A percentile compares a stretch with the other conserved stretches of the same genome.
phyloP scores from a whole-genome alignment of 169 alveolate genomes.

The Cryptosporidium viatorum region DNA sequence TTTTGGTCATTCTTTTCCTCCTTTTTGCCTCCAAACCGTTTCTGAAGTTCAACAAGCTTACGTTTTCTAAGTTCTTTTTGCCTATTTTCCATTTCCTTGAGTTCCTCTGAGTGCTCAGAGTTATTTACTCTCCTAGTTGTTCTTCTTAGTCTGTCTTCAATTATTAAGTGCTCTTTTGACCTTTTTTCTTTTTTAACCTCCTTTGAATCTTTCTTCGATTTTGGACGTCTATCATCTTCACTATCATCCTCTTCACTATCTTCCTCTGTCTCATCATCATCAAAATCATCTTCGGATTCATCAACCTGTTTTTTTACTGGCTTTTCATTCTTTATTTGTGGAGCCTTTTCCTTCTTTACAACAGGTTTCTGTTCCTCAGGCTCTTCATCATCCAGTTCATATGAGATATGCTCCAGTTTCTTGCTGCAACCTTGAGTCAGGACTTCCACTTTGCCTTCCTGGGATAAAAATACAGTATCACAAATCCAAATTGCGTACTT shows the following conservation, averaged over 20 bases:
- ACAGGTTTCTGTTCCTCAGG: slow-evolving; percentile 67
- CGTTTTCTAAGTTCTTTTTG: slow-evolving; percentile 82
- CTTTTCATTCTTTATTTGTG: background rate
- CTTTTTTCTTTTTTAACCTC: slow-evolving; percentile 14
- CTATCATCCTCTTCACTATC: slow-evolving; percentile 35
- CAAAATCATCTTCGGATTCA: background rate
- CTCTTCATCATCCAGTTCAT: slow-evolving; percentile 87
- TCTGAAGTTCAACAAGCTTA: slow-evolving; percentile 83
- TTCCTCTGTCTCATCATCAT: slow-evolving; percentile 42
- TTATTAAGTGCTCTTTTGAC: slow-evolving; percentile 17
- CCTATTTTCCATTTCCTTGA: slow-evolving; percentile 76
- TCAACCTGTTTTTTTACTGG: slow-evolving; percentile 6
- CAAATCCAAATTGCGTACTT: slow-evolving; percentile 90
- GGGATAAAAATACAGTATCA: slow-evolving; percentile 86
- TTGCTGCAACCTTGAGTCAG: slow-evolving; percentile 84
- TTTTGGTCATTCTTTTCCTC: slow-evolving; percentile 77
- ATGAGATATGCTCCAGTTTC: slow-evolving; percentile 84
- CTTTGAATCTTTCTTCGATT: background rate
- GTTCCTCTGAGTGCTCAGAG: slow-evolving; percentile 61
- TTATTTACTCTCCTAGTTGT: slow-evolving; percentile 56
- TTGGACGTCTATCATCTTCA: background rate
- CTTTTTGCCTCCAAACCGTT: slow-evolving; percentile 76
- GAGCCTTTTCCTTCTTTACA: slow-evolving; percentile 11
- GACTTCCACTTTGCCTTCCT: slow-evolving; percentile 79
- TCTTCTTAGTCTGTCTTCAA: slow-evolving; percentile 58